Percentiles rank a stretch among this genome's conserved stretches.
Conservation (phyloP, 176 grass and related monocot species). For the Oryza punctata region DNA sequence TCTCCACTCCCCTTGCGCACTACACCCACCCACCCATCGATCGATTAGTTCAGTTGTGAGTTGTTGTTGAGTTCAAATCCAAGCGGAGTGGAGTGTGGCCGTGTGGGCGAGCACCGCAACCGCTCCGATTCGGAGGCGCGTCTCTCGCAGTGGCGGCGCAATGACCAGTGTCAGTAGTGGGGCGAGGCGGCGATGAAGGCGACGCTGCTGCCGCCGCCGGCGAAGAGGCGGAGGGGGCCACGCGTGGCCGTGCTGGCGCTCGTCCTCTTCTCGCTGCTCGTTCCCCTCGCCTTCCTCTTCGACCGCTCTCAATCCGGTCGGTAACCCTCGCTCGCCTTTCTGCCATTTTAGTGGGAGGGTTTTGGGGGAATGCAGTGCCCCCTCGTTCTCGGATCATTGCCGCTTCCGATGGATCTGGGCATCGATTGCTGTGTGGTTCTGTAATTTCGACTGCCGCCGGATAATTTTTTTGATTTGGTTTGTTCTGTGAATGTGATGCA, state of each 20-base stretch:
- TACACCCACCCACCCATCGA: neutral
- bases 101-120: neutral
- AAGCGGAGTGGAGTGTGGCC: neutral
- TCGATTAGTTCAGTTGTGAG: neutral
- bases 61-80: slow-evolving; percentile 13
- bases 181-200: slow-evolving; percentile 54
- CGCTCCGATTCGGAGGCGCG: too few species aligned
- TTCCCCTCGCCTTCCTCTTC: slow-evolving; percentile 82
- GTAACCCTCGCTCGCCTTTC: neutral
- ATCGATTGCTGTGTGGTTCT: neutral
- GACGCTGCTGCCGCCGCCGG: slow-evolving; percentile 42
- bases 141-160: too few species aligned
- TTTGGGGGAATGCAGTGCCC: neutral
- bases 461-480: neutral
- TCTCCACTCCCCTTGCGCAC: neutral
- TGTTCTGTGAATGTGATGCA: slow-evolving; percentile 22
- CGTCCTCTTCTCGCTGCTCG: slow-evolving; percentile 84
- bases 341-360: neutral
- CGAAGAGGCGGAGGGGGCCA: slow-evolving; percentile 60
- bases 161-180: slow-evolving; percentile 40
- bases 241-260: slow-evolving; percentile 74
- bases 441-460: neutral
- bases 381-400: slow-evolving; percentile 26
- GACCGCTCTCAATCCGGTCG: slow-evolving; percentile 65
- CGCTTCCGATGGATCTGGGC: slow-evolving; percentile 34